phyloP scores from a whole-genome alignment of 352 stramenopile genomes.

The Phytophthora tubulina region DNA sequence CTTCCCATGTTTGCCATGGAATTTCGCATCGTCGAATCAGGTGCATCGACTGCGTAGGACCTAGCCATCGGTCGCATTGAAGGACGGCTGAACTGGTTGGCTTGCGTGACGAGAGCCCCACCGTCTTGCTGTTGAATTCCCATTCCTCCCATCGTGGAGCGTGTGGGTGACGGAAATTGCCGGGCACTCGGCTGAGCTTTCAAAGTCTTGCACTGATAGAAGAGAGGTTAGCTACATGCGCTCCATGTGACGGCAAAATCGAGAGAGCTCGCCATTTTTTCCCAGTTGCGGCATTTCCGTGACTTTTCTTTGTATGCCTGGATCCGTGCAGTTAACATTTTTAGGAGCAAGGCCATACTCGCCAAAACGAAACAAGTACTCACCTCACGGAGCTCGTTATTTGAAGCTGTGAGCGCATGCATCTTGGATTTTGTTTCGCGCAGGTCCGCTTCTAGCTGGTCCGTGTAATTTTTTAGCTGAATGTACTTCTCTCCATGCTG shows the following conservation, averaged over 20 bases:
- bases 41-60: slow-evolving; percentile 33
- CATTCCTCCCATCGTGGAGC: slow-evolving; percentile 48
- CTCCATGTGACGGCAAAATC: not conserved
- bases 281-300: slow-evolving; percentile 87
- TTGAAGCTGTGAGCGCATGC: slow-evolving; percentile 71
- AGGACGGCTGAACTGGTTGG: slow-evolving; percentile 59
- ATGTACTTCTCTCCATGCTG: slow-evolving; percentile 90
- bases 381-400: slow-evolving; percentile 84
- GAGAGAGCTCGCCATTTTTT: slow-evolving; percentile 79
- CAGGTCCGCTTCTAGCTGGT: slow-evolving; percentile 85
- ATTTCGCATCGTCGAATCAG: slow-evolving; percentile 39
- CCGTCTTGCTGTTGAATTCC: slow-evolving; percentile 46
- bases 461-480: slow-evolving; percentile 88
- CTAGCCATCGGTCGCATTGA: slow-evolving; percentile 51
- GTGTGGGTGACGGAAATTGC: slow-evolving; percentile 70
- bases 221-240: slow-evolving; percentile 3
- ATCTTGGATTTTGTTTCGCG: slow-evolving; percentile 87
- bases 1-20: slow-evolving; percentile 42
- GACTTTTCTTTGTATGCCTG: slow-evolving; percentile 91
- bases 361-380: not conserved
- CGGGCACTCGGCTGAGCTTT: slow-evolving; percentile 59
- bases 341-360: not conserved
- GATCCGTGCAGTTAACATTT: not conserved
- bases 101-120: slow-evolving; percentile 40
- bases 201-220: slow-evolving; percentile 70